Evolutionary conservation across 1,139 yeast species (phyloP), one percentile per base, ranked within the genome.

Genomic region (Taphrina deformans): DNA sequence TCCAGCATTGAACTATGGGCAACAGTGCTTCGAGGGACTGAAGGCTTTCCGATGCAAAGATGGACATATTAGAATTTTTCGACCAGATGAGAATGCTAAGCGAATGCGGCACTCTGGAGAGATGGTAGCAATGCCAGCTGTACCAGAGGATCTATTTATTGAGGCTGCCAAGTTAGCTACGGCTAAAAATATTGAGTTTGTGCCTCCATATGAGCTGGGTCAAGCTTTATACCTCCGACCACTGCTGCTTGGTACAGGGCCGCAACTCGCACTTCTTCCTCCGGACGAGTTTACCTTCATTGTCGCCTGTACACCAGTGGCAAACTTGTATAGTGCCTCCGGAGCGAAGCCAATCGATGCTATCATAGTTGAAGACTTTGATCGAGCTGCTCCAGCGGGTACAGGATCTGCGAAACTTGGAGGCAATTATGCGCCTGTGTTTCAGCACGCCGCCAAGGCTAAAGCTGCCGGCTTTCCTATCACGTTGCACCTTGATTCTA

Each of bases 51-150:
- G 66, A 9, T 51, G 58, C 53, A 58, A 44, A 35, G 66, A 63
- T 31, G 66, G 66, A 21, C 63, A 58, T 26, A 33, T 63, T 29
- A 31, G 66, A 14, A 21, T 63, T 23, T 63, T 50, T 56, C 63
- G 66, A 10, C 66, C 66, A 6, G 64, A 56, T 18, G 66, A 63
- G 38, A 63, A 63, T 24, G 58, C 60, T n/a, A 48, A 45, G 31
- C 50, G 66, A n/a, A 63, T 63, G 66, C 56, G 33, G 59, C 63
- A 50, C 46, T 56, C 64, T 35, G 66, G 65, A 33, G 56, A 50
- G 29, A 58, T 52, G 44, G 62, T 63, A 29, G 35, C 58, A 7
- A 50, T 58, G 35, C 59, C 66, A 6, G 46, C 29, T 16, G 46
- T 58, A 23, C 64, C 66, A 18, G 63, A 63, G 14, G 55, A 63